phyloP scores from a whole-genome alignment of 805 yeast species.

The Ogataea saltuana region DNA sequence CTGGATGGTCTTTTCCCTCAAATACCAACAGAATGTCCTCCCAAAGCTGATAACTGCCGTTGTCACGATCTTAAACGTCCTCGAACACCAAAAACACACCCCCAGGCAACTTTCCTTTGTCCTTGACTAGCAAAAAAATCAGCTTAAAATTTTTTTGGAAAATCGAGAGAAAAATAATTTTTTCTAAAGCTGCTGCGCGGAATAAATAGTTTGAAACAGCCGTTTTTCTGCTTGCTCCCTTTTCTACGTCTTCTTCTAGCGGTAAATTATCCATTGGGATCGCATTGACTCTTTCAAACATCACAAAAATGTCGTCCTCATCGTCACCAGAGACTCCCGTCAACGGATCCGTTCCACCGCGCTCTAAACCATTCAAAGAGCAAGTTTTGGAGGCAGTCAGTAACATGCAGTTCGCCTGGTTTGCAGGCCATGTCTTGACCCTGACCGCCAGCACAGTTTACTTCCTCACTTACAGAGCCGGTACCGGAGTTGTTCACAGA shows the following conservation, averaged over 20 bases:
- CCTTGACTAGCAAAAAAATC: no score
- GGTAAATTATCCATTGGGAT: no score
- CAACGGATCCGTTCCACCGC: conserved; percentile 2
- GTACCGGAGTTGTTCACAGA: conserved; percentile 34
- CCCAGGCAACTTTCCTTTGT: background rate
- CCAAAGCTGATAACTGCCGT: no score
- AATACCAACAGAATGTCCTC: no score
- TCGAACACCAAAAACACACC: background rate
- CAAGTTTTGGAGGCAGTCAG: conserved; percentile 26
- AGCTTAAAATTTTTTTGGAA: conserved; percentile 3
- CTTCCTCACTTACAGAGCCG: conserved; percentile 36
- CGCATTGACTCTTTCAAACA: background rate
- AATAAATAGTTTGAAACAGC: conserved; percentile 3
- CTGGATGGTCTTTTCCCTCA: no score
- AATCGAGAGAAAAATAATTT: no score
- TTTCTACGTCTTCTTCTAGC: no score
- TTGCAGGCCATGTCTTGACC: conserved; percentile 56
- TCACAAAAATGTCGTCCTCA: conserved; percentile 12
- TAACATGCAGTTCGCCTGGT: conserved; percentile 77
- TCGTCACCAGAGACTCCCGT: conserved; percentile 8
- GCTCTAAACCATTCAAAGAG: conserved; percentile 11
- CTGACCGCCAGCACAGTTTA: conserved; percentile 43
- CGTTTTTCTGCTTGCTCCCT: conserved; percentile 1
- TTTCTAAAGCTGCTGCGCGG: conserved; percentile 6
- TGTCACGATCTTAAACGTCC: no score